Conservation (phyloP, 208 protist genomes). For the Trypanosoma theileri region DNA sequence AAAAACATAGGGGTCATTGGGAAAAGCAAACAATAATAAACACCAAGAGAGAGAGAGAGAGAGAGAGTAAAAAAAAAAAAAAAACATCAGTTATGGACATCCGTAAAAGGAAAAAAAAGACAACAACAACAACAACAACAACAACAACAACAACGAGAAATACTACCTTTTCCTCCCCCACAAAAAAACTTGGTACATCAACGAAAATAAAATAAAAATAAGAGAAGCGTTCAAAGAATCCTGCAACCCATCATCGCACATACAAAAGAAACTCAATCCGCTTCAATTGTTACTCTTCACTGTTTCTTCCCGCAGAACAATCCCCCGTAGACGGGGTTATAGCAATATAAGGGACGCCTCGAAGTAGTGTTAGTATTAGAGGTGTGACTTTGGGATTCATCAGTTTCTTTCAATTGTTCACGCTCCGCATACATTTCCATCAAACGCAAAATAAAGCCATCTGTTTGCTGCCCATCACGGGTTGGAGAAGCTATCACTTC, state of each 20-base stretch:
- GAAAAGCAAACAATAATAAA: not conserved
- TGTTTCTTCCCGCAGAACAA: constrained; percentile 14
- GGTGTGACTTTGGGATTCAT: not conserved
- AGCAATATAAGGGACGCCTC: constrained; percentile 20
- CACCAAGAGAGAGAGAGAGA: not conserved
- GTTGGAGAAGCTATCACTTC: constrained; percentile 64
- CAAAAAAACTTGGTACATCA: not conserved
- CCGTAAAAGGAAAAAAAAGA: not conserved
- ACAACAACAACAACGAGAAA: too few relatives aligned
- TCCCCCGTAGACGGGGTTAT: constrained; percentile 28
- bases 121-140: too few relatives aligned
- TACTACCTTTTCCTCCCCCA: too few relatives aligned
- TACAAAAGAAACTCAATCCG: too few relatives aligned
- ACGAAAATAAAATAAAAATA: too few relatives aligned
- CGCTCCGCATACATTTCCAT: constrained; percentile 83
- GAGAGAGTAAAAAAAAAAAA: not conserved
- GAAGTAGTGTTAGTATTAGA: not conserved
- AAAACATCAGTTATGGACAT: not conserved
- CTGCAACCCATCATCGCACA: not conserved
- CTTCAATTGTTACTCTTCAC: not conserved
- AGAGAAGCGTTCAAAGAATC: too few relatives aligned
- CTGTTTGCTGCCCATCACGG: constrained; percentile 45
- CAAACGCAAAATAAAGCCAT: constrained; percentile 77
- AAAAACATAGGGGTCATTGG: not conserved
- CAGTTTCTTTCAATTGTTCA: constrained; percentile 20